A percentile compares a stretch with the other conserved stretches of the same genome.
Conservation (phyloP, 2,329 filamentous ascomycete genomes). For the Lasiodiplodia gonubiensis region DNA sequence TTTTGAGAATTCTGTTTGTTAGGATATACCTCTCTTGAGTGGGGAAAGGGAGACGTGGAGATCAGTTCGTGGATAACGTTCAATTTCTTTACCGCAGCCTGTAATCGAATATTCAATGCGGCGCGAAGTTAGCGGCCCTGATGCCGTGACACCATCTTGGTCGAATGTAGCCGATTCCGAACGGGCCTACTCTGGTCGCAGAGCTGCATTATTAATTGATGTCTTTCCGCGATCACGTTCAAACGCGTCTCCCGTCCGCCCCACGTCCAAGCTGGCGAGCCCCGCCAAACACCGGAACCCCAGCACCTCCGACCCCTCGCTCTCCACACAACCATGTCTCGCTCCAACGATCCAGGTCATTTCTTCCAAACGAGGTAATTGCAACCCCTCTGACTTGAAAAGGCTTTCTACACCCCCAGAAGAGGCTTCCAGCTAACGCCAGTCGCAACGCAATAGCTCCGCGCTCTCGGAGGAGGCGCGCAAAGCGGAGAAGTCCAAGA, state of each 20-base stretch:
- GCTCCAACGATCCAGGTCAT: constrained; percentile 74
- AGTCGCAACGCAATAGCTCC: constrained; percentile 46
- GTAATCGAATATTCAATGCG: neutral
- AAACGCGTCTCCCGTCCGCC: constrained; percentile 22
- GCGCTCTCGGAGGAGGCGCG: constrained; percentile 60
- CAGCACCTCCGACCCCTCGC: neutral
- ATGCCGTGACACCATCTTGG: neutral
- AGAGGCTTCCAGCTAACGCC: constrained; percentile 22
- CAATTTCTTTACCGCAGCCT: neutral
- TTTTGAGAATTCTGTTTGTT: constrained; percentile 2
- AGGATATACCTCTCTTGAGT: constrained; percentile 12
- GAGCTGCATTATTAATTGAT: neutral
- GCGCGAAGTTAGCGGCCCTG: neutral
- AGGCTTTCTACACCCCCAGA: neutral
- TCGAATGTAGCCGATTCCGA: neutral
- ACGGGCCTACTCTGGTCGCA: neutral
- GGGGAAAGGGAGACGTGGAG: neutral
- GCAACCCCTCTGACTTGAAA: neutral
- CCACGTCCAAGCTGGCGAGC: constrained; percentile 11
- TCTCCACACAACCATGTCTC: constrained; percentile 59
- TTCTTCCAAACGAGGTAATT: constrained; percentile 93
- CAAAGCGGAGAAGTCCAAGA: constrained; percentile 76
- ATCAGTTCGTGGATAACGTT: neutral
- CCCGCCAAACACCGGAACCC: constrained; percentile 10
- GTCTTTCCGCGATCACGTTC: constrained; percentile 21